Evolutionary conservation across 805 yeast genomes (phyloP), one percentile per base, ranked within the genome.

Genomic region (Citeromyces matritensis): DNA sequence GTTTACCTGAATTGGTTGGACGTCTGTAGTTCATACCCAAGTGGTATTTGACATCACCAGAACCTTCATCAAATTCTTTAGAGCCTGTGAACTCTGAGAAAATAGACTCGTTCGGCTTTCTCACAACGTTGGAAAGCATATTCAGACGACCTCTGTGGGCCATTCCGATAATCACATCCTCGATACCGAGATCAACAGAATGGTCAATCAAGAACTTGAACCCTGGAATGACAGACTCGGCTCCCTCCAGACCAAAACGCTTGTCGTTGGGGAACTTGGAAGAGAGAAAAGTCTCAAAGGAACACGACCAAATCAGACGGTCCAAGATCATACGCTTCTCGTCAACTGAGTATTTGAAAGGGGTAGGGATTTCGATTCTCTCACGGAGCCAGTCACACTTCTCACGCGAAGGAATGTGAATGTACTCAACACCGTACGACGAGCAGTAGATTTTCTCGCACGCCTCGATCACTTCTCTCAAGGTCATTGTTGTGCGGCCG

Each of bases 81-180:
- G 94, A 77, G 40, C 98, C 98, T 33, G 85, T 69, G 56, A 91
- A 91, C 65, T 91, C 98, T 33, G 93, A 76, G 59, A 91, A 88
- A 52, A 91, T 91, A 31, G 95, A 85, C 65, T 88, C 97, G 55
- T 91, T 86, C 48, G 98, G 97, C 58, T 91, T 91, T 64, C 98
- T 81, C 31, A 91, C 96, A 47, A 91, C 97, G 63, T 91, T 91
- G 37, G 97, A 84, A 59, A 91, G 72, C 78, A 91, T 86, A 59
- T 91, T 91, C 49, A 91, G 69, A 65, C 99, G 78, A 62, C 99
- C 99, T 71, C 99, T 82, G 62, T 91, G 99, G 33, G 99, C 96
- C 97, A 91, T 91, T 65, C 99, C 99, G 47, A 91, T 79, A 48
- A 88, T 93, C 39, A 91, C 76, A 55, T 88, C 97, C 60, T 86